Evolutionary conservation across 1,284 basidiomycete species (phyloP).

Genomic region (Heterobasidion annosum): DNA sequence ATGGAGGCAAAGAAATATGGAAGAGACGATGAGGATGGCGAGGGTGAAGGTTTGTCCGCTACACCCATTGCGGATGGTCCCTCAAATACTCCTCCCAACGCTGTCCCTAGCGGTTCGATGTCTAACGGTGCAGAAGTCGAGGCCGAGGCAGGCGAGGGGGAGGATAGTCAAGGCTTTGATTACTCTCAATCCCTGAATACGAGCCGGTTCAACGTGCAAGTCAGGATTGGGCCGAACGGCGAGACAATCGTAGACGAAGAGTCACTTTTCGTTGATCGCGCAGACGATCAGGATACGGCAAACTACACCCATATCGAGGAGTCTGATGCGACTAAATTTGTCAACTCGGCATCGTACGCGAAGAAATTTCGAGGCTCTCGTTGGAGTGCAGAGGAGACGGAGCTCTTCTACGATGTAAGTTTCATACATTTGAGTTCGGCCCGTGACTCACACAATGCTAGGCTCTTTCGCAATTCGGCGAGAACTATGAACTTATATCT

Average conservation of each 20-base stretch:
- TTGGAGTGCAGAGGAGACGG: constrained; percentile 83
- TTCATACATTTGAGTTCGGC: neutral
- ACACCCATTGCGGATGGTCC: constrained; percentile 7
- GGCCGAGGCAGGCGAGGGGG: constrained; percentile 5
- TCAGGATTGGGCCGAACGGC: constrained; percentile 74
- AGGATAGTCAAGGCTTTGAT: constrained; percentile 49
- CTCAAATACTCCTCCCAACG: neutral
- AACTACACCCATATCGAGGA: constrained; percentile 78
- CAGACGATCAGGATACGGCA: constrained; percentile 51
- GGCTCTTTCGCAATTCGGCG: constrained; percentile 83
- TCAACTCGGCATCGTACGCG: constrained; percentile 78
- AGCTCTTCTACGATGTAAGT: constrained; percentile 75
- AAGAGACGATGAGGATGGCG: constrained; percentile 37
- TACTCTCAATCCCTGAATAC: constrained; percentile 54
- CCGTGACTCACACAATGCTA: constrained; percentile 19
- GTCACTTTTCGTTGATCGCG: constrained; percentile 67
- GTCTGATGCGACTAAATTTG: constrained; percentile 73
- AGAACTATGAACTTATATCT: constrained; percentile 88
- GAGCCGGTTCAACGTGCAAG: constrained; percentile 71
- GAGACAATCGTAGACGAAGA: constrained; percentile 77
- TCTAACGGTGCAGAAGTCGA: neutral
- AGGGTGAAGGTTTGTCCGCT: constrained; percentile 14
- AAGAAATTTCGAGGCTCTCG: constrained; percentile 69
- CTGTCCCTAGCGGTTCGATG: neutral
- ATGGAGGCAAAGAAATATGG: constrained; percentile 73